Evolutionary conservation across 108 stramenopile genomes (phyloP), one percentile per base, ranked within the genome.

Genomic region (Stephanodiscus minutulus): DNA sequence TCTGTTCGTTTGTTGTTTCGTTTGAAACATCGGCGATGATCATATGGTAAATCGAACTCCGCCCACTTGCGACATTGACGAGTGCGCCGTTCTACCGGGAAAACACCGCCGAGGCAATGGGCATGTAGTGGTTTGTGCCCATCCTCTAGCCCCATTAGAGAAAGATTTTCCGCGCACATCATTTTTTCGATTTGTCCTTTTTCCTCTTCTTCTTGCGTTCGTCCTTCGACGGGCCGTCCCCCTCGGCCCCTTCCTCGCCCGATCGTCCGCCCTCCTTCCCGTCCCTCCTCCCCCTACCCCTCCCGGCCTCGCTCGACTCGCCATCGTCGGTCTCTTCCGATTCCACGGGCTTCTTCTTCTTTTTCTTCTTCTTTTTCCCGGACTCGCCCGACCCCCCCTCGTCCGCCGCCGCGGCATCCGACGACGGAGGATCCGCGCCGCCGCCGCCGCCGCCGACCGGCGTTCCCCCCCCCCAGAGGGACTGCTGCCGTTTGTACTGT

Each of bases 401-500:
- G 47, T 27, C 49, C 46, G 21, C 8, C n/a, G 7, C 55, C 0
- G 15, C 35, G 31, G 29, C 27, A 61, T 61, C 59, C 50, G 66
- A n/a, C 18, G 35, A 28, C 33, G 53, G 15, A 22, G 59, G 36
- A 17, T 66, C 12, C 35, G 68, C 58, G 25, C 22, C 59, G 3
- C 27, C 37, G 20, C 10, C 47, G 20, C 15, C 46, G n/a, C 8
- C 17, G 7, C 59, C 59, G n/a, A 12, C 35, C 9, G 35, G 33
- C 9, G 29, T 39, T 27, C 24, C 25, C 64, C 39, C 60, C n/a
- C 48, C 36, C 35, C 62, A 33, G 31, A 33, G 5, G 3, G 31
- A 33, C 39, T 21, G 15, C 1, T 67, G 58, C 49, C 66, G 55
- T 43, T 74, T 70, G 58, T 83, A 83, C 43, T 74, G 59, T 17